A percentile compares a stretch with the other conserved stretches of the same genome.
Conservation (phyloP, 2,329 filamentous ascomycete species). For the Clonostachys rosea region DNA sequence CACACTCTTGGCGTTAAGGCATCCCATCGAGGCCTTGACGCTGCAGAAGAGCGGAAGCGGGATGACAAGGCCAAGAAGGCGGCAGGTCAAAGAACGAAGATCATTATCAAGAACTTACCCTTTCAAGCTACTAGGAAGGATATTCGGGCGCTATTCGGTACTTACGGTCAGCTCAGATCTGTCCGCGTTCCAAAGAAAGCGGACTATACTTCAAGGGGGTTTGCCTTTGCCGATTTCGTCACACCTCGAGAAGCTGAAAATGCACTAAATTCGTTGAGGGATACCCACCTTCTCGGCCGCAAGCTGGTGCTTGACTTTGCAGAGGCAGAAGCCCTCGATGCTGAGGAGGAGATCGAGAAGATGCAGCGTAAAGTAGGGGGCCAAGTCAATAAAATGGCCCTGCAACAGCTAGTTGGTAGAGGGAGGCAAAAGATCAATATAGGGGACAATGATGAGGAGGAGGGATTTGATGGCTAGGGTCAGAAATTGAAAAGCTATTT, state of each 20-base stretch:
- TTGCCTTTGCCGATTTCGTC: conserved; percentile 95
- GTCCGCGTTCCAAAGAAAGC: conserved; percentile 95
- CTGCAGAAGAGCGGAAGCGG: conserved; percentile 78
- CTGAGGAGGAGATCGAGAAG: conserved; percentile 92
- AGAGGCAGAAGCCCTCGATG: conserved; percentile 80
- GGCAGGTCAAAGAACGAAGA: conserved; percentile 76
- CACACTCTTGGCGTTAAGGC: conserved; percentile 82
- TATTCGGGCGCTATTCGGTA: conserved; percentile 76
- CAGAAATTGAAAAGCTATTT: conserved; percentile 11
- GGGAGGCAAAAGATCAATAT: conserved; percentile 88
- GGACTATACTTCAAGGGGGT: conserved; percentile 81
- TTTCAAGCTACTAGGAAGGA: conserved; percentile 96
- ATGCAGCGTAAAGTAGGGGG: conserved; percentile 95
- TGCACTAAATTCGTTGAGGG: conserved; percentile 83
- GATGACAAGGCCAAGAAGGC: conserved; percentile 81
- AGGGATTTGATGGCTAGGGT: conserved; percentile 23
- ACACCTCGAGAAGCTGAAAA: conserved; percentile 85
- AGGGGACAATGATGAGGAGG: conserved; percentile 62
- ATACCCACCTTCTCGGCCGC: conserved; percentile 89
- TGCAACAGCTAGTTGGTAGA: conserved; percentile 81
- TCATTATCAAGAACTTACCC: conserved; percentile 96
- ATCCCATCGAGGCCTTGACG: conserved; percentile 83
- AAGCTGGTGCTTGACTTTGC: conserved; percentile 90
- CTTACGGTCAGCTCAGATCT: conserved; percentile 88
- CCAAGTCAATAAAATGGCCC: conserved; percentile 84